Evolutionary conservation across 1,284 basidiomycete genomes (phyloP).

Genomic region (Cryptococcus jaspeensis): DNA sequence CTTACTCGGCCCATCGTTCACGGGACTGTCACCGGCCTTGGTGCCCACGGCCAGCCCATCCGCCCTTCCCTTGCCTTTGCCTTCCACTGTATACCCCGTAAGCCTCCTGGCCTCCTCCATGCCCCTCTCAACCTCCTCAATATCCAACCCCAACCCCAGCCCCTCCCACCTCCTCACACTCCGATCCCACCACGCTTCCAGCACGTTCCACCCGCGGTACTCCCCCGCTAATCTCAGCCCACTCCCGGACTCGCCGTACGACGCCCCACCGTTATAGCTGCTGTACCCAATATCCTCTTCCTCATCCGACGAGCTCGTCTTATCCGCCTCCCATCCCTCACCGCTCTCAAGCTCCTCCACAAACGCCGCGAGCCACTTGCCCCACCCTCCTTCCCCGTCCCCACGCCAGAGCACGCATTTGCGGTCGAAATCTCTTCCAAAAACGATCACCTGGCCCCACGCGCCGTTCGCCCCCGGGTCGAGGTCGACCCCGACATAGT

Average conservation of each 20-base stretch:
- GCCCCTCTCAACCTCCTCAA: slow-evolving; percentile 46
- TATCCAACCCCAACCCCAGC: slow-evolving; percentile 63
- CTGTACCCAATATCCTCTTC: slow-evolving; percentile 78
- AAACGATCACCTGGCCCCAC: slow-evolving; percentile 92
- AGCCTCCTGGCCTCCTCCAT: slow-evolving; percentile 38
- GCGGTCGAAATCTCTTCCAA: slow-evolving; percentile 95
- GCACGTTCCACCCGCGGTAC: slow-evolving; percentile 83
- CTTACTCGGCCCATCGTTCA: slow-evolving; percentile 45
- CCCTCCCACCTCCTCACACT: slow-evolving; percentile 81
- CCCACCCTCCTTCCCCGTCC: slow-evolving; percentile 90
- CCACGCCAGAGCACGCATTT: slow-evolving; percentile 93
- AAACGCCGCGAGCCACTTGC: slow-evolving; percentile 87
- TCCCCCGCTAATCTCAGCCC: slow-evolving; percentile 68
- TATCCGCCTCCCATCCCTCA: slow-evolving; percentile 77
- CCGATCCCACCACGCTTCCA: slow-evolving; percentile 86
- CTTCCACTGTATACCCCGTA: slow-evolving; percentile 18
- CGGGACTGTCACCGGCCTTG: slow-evolving; percentile 31
- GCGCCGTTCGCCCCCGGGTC: slow-evolving; percentile 75
- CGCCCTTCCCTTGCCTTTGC: slow-evolving; percentile 28
- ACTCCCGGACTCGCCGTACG: slow-evolving; percentile 66
- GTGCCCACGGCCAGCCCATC: slow-evolving; percentile 32
- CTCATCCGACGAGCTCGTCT: slow-evolving; percentile 47
- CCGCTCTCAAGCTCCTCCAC: slow-evolving; percentile 90
- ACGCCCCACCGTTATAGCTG: slow-evolving; percentile 76
- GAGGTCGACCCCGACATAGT: slow-evolving; percentile 95